A percentile compares a stretch with the other conserved stretches of the same genome.
Evolutionary conservation across 208 protist genomes (phyloP).

Genomic region (Leishmania arabica): DNA sequence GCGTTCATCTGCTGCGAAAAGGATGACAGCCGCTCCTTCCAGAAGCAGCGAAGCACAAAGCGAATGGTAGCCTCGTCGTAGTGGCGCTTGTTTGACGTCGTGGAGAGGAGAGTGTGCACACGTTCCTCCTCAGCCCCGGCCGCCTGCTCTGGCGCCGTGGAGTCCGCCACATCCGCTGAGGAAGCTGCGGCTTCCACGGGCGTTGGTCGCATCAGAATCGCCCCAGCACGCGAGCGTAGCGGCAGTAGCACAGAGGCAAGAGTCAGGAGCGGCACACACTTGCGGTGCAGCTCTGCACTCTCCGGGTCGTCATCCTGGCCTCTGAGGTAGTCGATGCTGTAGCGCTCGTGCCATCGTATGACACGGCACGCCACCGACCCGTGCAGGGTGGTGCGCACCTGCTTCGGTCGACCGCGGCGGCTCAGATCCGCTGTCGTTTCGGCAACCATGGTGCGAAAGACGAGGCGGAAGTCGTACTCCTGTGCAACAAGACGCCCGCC

Average conservation of each 20-base stretch:
- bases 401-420: conserved; percentile 26
- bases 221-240: conserved; percentile 26
- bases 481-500: conserved; percentile 50
- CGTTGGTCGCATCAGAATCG: conserved; percentile 1
- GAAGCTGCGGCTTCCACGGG: background rate
- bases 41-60: conserved; percentile 76
- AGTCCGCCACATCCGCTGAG: background rate
- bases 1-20: conserved; percentile 55
- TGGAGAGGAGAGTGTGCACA: conserved; percentile 3
- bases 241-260: conserved; percentile 69
- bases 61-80: conserved; percentile 74
- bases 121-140: background rate
- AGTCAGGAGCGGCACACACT: conserved; percentile 71
- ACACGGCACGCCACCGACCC: conserved; percentile 58
- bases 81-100: conserved; percentile 40
- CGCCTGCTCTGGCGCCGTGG: background rate
- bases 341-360: conserved; percentile 52
- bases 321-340: conserved; percentile 67
- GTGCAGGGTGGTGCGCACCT: conserved; percentile 51
- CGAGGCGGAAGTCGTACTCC: conserved; percentile 39
- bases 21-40: conserved; percentile 57
- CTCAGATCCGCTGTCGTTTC: conserved; percentile 30
- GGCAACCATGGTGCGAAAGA: conserved; percentile 41
- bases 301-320: conserved; percentile 46
- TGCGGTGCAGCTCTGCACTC: conserved; percentile 36